Percentiles rank a stretch among this genome's conserved stretches.
Conservation (phyloP, 495 filamentous ascomycete species). For the Penicillium robsamsonii region DNA sequence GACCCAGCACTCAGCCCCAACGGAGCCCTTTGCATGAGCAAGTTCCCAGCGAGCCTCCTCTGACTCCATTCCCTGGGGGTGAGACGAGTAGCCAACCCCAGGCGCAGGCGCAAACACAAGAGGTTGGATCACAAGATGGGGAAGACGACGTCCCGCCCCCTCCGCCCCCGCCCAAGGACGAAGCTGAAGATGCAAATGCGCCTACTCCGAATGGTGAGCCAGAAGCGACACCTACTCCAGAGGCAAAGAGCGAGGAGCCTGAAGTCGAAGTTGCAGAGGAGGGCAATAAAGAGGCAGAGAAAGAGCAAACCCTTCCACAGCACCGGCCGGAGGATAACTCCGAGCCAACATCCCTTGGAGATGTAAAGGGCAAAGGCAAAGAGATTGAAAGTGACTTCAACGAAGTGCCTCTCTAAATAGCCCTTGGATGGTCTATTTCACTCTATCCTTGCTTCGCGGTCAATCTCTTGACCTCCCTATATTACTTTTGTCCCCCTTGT, state of each 20-base stretch:
- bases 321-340: constrained; percentile 25
- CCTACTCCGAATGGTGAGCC: constrained; percentile 24
- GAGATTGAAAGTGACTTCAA: constrained; percentile 43
- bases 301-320: constrained; percentile 28
- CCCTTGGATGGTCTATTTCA: constrained; percentile 5
- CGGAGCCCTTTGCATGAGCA: constrained; percentile 21
- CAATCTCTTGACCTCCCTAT: constrained; percentile 2
- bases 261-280: constrained; percentile 12
- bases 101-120: constrained; percentile 23
- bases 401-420: constrained; percentile 38
- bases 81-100: constrained; percentile 34
- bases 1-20: constrained; percentile 25
- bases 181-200: constrained; percentile 19
- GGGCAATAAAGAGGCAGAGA: constrained; percentile 13
- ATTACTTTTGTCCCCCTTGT: constrained; percentile 1
- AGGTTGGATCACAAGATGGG: constrained; percentile 31
- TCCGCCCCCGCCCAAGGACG: constrained; percentile 42
- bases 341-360: constrained; percentile 13
- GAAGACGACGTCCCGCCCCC: constrained; percentile 28
- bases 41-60: constrained; percentile 33
- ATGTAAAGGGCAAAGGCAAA: constrained; percentile 31
- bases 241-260: constrained; percentile 11
- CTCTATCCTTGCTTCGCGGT: background rate
- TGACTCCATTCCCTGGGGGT: constrained; percentile 45
- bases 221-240: constrained; percentile 8